Evolutionary conservation across 768 basidiomycete genomes (phyloP).

Genomic region (Asterophora parasitica): DNA sequence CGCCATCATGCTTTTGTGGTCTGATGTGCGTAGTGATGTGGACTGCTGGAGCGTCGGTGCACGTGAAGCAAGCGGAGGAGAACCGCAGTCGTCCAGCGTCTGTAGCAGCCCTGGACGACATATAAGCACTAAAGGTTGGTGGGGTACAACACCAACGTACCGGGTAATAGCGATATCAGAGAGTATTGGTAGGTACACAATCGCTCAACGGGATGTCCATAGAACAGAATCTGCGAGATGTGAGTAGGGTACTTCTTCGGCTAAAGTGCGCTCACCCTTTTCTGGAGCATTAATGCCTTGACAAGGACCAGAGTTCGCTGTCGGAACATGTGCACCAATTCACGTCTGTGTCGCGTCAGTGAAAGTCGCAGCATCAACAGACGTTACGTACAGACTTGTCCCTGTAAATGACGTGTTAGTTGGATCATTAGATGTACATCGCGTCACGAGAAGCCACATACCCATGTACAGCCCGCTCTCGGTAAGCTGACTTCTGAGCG

Average conservation of each 20-base stretch:
- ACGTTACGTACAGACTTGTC: conserved; percentile 55
- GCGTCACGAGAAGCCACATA: conserved; percentile 27
- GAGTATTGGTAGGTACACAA: conserved; percentile 98
- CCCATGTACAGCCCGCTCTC: conserved; percentile 97
- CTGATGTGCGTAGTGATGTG: conserved; percentile 80
- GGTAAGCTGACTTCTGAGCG: conserved; percentile 75
- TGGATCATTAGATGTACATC: background rate
- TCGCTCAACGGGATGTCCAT: conserved; percentile 91
- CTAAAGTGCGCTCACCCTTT: conserved; percentile 51
- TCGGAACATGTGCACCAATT: conserved; percentile 90
- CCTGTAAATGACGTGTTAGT: conserved; percentile 34
- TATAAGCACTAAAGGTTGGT: background rate
- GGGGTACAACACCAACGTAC: conserved; percentile 36
- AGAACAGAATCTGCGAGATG: conserved; percentile 80
- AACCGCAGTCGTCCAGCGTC: conserved; percentile 87
- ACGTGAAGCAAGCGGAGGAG: conserved; percentile 70
- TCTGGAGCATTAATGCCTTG: conserved; percentile 92
- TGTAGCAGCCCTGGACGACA: conserved; percentile 67
- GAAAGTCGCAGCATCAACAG: background rate
- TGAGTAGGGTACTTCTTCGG: background rate
- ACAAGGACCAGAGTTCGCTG: conserved; percentile 90
- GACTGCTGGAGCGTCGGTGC: conserved; percentile 57
- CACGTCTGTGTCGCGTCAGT: conserved; percentile 51
- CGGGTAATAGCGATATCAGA: conserved; percentile 87
- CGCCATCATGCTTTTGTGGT: conserved; percentile 84